These are phyloP conservation scores for Theileria luwenshuni DNA, from an alignment of 169 alveolate species.

Conservation along the genomic window DNA sequence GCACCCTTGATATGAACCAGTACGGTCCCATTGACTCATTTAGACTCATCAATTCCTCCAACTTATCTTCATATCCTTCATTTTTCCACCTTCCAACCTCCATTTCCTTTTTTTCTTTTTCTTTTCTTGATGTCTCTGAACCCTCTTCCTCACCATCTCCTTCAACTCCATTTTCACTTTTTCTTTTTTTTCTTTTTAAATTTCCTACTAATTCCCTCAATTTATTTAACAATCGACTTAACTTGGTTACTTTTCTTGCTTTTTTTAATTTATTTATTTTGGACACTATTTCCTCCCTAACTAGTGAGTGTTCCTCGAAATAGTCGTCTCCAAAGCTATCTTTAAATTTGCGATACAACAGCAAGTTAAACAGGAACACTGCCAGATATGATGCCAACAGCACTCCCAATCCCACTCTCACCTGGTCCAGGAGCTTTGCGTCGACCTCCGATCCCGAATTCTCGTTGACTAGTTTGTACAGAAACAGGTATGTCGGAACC, in stretches of 20 bases:
- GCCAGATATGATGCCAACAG: slow-evolving; percentile 4
- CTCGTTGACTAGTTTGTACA: slow-evolving; percentile 13
- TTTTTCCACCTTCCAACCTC: too few species aligned
- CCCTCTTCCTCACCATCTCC: neutral
- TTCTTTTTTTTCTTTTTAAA: neutral
- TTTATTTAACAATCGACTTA: neutral
- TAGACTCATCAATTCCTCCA: neutral
- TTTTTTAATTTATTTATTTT: neutral
- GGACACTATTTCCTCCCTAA: neutral
- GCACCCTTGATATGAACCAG: slow-evolving; percentile 20
- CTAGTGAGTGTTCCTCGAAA: neutral
- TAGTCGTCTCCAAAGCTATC: slow-evolving; percentile 13
- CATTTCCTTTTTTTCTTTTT: neutral
- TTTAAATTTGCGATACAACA: neutral
- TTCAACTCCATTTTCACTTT: neutral
- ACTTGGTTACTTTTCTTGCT: neutral
- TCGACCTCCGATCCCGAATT: slow-evolving; percentile 10
- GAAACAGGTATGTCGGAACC: slow-evolving; percentile 34
- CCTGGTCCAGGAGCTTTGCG: neutral
- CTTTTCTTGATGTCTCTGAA: neutral
- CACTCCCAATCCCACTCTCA: slow-evolving; percentile 24
- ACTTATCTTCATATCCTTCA: too few species aligned
- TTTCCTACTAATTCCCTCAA: neutral
- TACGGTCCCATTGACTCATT: slow-evolving; percentile 40
- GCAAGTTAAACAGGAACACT: slow-evolving; percentile 11